Evolutionary conservation across 2,329 filamentous ascomycete species (phyloP), one percentile per base, ranked within the genome.

Genomic region (Colletotrichum horii): DNA sequence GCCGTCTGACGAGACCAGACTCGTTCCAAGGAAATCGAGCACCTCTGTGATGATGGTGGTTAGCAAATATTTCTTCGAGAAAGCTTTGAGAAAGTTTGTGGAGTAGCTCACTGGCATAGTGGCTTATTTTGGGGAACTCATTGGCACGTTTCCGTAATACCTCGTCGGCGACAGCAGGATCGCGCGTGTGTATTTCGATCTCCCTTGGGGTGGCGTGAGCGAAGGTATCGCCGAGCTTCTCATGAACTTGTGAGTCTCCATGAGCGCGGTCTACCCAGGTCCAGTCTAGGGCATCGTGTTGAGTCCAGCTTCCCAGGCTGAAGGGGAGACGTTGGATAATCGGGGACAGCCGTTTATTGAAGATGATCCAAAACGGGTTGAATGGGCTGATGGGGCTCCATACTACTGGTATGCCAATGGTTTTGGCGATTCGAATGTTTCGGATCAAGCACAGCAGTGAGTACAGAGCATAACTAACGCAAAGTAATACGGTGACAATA

Each of bases 161-260:
- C 11, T 48, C 43, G n/a, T 48, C 43, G 11, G 43, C 88, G 88
- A 61, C 66, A 16, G 11, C 34, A n/a, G 24, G 55, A 8, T 69
- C 55, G 16, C 66, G 66, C 9, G 52, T 69, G 14, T 69, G 66
- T 28, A 69, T 69, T 19, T 69, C 55, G 28, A 69, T 38, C 24
- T 60, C 66, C 9, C 66, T 24, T 6, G 66, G 66, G 4, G 66
- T 69, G 30, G 34, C 66, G 14, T 69, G 30, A 22, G 55, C 66
- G 24, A 61, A 69, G 12, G 66, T 69, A 7, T 69, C 24, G 32
- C 66, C 66, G 34, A 61, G 15, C 36, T 30, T 60, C 16, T 69
- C 34, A 22, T 69, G 66, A 11, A 69, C 55, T 48, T 60, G 26
- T 14, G 30, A 43, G 22, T 43, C 34, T n/a, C 66, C 55, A 4